Evolutionary conservation across 2,329 filamentous ascomycete species (phyloP), one percentile per base, ranked within the genome.

Genomic region (Nemania abortiva): DNA sequence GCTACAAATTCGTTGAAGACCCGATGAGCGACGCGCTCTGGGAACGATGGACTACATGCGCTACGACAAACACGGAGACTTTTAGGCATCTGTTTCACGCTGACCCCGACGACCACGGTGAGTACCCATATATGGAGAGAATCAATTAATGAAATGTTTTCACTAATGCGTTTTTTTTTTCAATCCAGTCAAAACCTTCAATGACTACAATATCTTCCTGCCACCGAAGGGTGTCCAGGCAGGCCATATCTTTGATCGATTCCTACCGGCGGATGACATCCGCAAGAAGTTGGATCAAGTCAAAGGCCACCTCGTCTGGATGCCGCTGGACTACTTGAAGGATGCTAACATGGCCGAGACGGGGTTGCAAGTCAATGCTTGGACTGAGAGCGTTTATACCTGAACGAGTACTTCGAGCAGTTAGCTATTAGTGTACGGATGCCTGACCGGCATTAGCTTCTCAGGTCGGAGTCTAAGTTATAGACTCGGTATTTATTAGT

Each of bases 291-390:
- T 98, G 58, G 90, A 94, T 75, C 86, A 91, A 77, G 89, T 98
- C 73, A 91, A 90, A 82, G 95, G 95, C 0, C 95, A 98, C 83
- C 80, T 98, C 49, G 95, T 98, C 6, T 97, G 93, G 93, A 95
- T 97, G 90, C 94, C 94, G n/a, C 80, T 98, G 76, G 89, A 94
- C 54, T 98, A 97, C 78, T 81, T 98, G 77, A 86, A 88, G 75
- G 90, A 97, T 72, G 94, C 91, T 0, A 87, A 93, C 75, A 97
- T 98, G 94, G 95, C 95, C 0, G 95, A 98, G 83, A 89, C 88
- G 76, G 95, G 95, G 0, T 77, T 98, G 80, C 91, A 94, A 81
- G 89, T 98, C 49, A 98, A 98, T 79, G 82, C 88, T 54, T 91
- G 89, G 77, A 98, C 95, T 0, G 94, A 98, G 84, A 94, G 92